A percentile compares a stretch with the other conserved stretches of the same genome.
These are phyloP conservation scores for Linum usitatissimum DNA, from an alignment of 345 rosid genomes.

Conservation along the genomic window DNA sequence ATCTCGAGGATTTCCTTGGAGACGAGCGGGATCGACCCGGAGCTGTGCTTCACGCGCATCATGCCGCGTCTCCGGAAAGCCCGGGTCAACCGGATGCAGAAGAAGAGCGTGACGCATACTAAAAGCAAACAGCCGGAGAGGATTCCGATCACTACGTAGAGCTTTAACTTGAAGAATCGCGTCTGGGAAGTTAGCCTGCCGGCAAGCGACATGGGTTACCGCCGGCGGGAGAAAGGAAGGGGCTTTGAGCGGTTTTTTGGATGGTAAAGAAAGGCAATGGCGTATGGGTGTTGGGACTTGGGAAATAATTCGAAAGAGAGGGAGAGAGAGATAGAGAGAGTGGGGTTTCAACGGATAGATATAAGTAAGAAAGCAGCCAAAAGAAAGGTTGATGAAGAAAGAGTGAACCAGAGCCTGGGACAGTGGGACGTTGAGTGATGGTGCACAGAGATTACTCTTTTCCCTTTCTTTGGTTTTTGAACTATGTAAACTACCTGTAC, in stretches of 20 bases:
- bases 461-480: too few relatives aligned
- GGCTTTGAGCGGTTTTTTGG: not conserved
- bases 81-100: slow-evolving; percentile 42
- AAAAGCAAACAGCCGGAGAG: slow-evolving; percentile 25
- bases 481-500: too few relatives aligned
- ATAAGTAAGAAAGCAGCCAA: too few relatives aligned
- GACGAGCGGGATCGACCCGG: slow-evolving; percentile 62
- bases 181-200: slow-evolving; percentile 27
- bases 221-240: not conserved
- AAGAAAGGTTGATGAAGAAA: too few relatives aligned
- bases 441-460: too few relatives aligned
- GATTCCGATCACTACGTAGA: slow-evolving; percentile 47
- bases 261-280: not conserved
- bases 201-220: not conserved
- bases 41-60: slow-evolving; percentile 49
- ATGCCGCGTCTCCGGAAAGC: slow-evolving; percentile 26
- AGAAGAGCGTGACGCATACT: slow-evolving; percentile 35
- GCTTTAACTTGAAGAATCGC: slow-evolving; percentile 40
- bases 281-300: not conserved
- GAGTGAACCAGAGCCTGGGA: too few relatives aligned
- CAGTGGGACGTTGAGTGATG: too few relatives aligned
- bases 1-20: slow-evolving; percentile 35
- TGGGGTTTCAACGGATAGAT: too few relatives aligned
- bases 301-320: too few relatives aligned
- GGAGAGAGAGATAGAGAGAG: too few relatives aligned